A percentile compares a stretch with the other conserved stretches of the same genome.
Conservation (phyloP, 2,329 filamentous ascomycete genomes). For the Curvularia spicifera region DNA sequence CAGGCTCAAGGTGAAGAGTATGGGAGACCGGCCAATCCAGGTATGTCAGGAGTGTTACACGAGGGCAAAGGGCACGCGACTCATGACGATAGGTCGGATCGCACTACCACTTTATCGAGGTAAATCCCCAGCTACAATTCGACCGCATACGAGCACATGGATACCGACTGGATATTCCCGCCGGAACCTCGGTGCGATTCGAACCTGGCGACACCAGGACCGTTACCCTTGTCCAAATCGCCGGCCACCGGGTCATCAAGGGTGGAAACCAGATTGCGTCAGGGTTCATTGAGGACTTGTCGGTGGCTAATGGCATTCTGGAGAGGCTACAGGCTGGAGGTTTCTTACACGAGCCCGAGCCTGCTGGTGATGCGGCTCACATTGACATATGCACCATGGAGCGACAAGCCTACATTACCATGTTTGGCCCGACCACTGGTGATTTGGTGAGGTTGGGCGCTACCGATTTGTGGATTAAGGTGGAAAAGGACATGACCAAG, state of each 20-base stretch:
- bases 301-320: slow-evolving; percentile 70
- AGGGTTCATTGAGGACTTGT: slow-evolving; percentile 70
- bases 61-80: neutral
- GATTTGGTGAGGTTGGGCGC: slow-evolving; percentile 81
- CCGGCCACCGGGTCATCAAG: slow-evolving; percentile 76
- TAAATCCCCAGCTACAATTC: slow-evolving; percentile 88
- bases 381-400: slow-evolving; percentile 74
- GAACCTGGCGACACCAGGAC: slow-evolving; percentile 93
- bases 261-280: slow-evolving; percentile 83
- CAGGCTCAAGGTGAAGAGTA: slow-evolving; percentile 78
- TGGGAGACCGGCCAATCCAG: slow-evolving; percentile 88
- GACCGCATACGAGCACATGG: slow-evolving; percentile 84
- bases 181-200: slow-evolving; percentile 90
- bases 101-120: slow-evolving; percentile 95
- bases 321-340: slow-evolving; percentile 71
- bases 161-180: slow-evolving; percentile 85
- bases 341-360: slow-evolving; percentile 78
- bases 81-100: slow-evolving; percentile 69
- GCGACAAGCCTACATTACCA: slow-evolving; percentile 76
- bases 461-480: slow-evolving; percentile 88
- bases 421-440: slow-evolving; percentile 93
- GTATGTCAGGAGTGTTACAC: slow-evolving; percentile 53
- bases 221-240: slow-evolving; percentile 87
- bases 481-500: slow-evolving; percentile 82
- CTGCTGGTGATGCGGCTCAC: slow-evolving; percentile 60